phyloP scores from a whole-genome alignment of 2,329 filamentous ascomycete genomes.

The Epichloe gansuensis region DNA sequence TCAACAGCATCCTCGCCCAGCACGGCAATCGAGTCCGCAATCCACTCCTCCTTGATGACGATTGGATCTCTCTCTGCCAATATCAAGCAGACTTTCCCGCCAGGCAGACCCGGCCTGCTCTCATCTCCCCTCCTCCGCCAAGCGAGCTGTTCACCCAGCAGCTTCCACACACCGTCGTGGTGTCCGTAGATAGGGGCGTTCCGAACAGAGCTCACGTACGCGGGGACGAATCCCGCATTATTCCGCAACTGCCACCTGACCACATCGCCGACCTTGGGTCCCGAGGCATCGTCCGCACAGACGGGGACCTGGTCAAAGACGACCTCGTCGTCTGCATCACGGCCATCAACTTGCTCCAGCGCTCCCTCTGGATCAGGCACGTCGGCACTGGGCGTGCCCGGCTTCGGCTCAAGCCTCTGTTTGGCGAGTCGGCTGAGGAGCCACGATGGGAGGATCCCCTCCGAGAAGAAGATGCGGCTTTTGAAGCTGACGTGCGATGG shows the following conservation, averaged over 20 bases:
- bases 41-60: slow-evolving; percentile 50
- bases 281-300: slow-evolving; percentile 31
- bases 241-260: slow-evolving; percentile 56
- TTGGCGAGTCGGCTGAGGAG: slow-evolving; percentile 41
- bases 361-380: slow-evolving; percentile 10
- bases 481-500: slow-evolving; percentile 45
- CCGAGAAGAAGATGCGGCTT: slow-evolving; percentile 50
- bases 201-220: slow-evolving; percentile 59
- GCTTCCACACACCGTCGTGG: slow-evolving; percentile 42
- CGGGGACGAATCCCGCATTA: slow-evolving; percentile 54
- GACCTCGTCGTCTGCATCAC: slow-evolving; percentile 16
- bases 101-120: slow-evolving; percentile 22
- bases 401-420: slow-evolving; percentile 32
- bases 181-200: slow-evolving; percentile 56
- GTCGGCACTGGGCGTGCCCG: slow-evolving; percentile 18
- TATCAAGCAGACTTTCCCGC: slow-evolving; percentile 48
- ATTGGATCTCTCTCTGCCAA: slow-evolving; percentile 55
- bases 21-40: slow-evolving; percentile 44
- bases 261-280: slow-evolving; percentile 42
- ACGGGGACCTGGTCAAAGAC: slow-evolving; percentile 38
- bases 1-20: slow-evolving; percentile 45
- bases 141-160: slow-evolving; percentile 37
- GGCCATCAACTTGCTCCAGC: not conserved
- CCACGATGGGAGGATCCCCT: slow-evolving; percentile 44
- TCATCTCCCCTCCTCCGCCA: slow-evolving; percentile 25